Base-by-base conservation (phyloP, 805 yeast species). In the Cyberlindnera maritima region DNA sequence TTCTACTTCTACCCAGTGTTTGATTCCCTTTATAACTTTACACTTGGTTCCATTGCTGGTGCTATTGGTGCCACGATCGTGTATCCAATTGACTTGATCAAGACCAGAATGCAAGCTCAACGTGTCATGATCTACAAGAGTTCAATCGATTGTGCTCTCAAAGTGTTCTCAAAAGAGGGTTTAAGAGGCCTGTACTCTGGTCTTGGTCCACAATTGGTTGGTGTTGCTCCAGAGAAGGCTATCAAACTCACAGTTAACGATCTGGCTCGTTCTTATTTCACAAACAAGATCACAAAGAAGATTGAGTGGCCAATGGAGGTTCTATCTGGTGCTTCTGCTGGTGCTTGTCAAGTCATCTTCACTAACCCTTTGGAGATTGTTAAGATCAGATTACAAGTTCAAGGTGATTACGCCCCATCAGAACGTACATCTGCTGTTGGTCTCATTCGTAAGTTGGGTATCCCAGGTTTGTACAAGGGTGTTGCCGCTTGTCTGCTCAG, bases 211-310 rank as follows among this genome's bases (percentile, higher is more conserved):
- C 98, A 94, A 68, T 73, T 92, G 60, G 81, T 94, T 41, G 99
- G 99, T 56, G 98, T 92, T 43, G 98, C 98, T 0, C 99, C 99
- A 2, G 99, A 92, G 66, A 92, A 92, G 72, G 98, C 98, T 37
- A 92, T 92, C 61, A 92, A 92, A 69, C 79, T 92, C 55, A 91
- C 98, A 0, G 96, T 92, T 34, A 92, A 92, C 68, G 99, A 92
- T 64, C 71, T 87, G 47, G 83, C 90, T 48, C 79, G 98, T 59
- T 82, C 83, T 25, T 74, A 80, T 45, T 82, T 92, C 52, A 76
- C 88, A n/a, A 72, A 72, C 50, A 65, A 62, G 46, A 55, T 70
- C 20, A 69, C 74, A 13, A 83, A 81, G 45, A 63, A 72, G 28
- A 70, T 82, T 41, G 65, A 79, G 2, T 54, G 77, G 55, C 64